A percentile compares a stretch with the other conserved stretches of the same genome.
These are phyloP conservation scores for Malania oleifera DNA, from an alignment of 164 flowering plant species.

Conservation along the genomic window DNA sequence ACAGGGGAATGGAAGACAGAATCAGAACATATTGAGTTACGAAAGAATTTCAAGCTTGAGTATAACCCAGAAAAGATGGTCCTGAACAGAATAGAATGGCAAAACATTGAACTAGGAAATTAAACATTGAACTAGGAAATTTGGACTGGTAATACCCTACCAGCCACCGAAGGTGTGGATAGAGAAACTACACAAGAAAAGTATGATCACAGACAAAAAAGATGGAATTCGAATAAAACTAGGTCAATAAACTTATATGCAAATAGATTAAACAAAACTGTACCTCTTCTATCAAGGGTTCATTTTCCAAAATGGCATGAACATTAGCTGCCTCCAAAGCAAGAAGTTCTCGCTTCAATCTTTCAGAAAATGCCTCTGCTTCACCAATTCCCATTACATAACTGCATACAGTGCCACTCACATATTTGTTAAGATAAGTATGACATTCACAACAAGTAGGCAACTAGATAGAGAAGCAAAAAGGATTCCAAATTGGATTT, in stretches of 20 bases:
- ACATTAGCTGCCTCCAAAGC: constrained; percentile 99
- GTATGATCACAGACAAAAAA: neutral
- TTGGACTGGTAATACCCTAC: no score
- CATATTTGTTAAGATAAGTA: neutral
- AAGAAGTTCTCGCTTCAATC: constrained; percentile 93
- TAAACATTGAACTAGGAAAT: no score
- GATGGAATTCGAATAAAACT: neutral
- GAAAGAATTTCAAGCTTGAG: no score
- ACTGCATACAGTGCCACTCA: constrained; percentile 33
- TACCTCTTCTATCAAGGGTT: constrained; percentile 90
- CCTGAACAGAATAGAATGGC: neutral
- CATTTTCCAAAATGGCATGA: constrained; percentile 95
- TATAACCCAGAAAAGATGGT: neutral
- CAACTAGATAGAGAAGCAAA: neutral
- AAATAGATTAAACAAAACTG: neutral
- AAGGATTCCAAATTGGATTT: neutral
- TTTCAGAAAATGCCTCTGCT: constrained; percentile 99
- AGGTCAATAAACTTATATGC: neutral
- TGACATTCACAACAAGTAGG: neutral
- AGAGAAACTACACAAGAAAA: neutral
- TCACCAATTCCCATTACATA: constrained; percentile 99
- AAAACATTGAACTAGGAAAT: no score
- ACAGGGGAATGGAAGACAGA: no score
- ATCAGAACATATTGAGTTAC: no score
- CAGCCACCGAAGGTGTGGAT: neutral